These are phyloP conservation scores for Phytophthora europaea DNA, from an alignment of 352 stramenopile genomes.

Conservation along the genomic window DNA sequence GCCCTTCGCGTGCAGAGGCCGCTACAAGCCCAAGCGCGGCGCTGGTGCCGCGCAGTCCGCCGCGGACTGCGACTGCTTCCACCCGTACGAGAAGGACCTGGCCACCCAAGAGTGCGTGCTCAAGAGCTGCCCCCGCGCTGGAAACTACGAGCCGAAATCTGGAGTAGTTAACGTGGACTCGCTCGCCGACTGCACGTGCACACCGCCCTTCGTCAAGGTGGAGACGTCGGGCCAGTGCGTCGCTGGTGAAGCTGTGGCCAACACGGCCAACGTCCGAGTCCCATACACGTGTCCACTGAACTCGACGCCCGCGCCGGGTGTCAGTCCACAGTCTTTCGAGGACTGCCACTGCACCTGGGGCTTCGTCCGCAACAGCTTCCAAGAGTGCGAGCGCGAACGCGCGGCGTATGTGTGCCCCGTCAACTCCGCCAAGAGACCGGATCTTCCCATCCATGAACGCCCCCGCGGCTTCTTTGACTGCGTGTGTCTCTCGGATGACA, in stretches of 20 bases:
- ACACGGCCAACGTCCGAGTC: background rate
- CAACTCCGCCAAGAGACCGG: slow-evolving; percentile 58
- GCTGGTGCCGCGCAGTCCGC: slow-evolving; percentile 48
- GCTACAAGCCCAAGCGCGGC: slow-evolving; percentile 62
- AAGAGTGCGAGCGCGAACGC: slow-evolving; percentile 66
- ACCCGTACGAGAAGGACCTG: slow-evolving; percentile 78
- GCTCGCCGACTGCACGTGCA: slow-evolving; percentile 81
- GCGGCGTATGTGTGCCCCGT: slow-evolving; percentile 69
- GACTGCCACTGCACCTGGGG: slow-evolving; percentile 85
- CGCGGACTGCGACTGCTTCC: slow-evolving; percentile 77
- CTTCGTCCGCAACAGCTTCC: slow-evolving; percentile 57
- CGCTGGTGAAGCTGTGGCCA: slow-evolving; percentile 2
- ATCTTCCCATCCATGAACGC: slow-evolving; percentile 47
- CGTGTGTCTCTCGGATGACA: slow-evolving; percentile 55
- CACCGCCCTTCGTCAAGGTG: slow-evolving; percentile 73
- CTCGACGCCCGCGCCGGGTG: slow-evolving; percentile 44
- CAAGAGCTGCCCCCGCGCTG: slow-evolving; percentile 68
- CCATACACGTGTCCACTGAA: slow-evolving; percentile 51
- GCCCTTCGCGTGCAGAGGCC: slow-evolving; percentile 62
- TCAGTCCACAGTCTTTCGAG: slow-evolving; percentile 55
- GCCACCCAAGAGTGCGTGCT: slow-evolving; percentile 64
- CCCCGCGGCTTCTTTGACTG: slow-evolving; percentile 82
- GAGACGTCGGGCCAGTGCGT: slow-evolving; percentile 80
- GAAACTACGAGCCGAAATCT: slow-evolving; percentile 79
- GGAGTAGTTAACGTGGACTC: slow-evolving; percentile 47